Evolutionary conservation across 768 basidiomycete genomes (phyloP).

Genomic region (Hericium coralloides): DNA sequence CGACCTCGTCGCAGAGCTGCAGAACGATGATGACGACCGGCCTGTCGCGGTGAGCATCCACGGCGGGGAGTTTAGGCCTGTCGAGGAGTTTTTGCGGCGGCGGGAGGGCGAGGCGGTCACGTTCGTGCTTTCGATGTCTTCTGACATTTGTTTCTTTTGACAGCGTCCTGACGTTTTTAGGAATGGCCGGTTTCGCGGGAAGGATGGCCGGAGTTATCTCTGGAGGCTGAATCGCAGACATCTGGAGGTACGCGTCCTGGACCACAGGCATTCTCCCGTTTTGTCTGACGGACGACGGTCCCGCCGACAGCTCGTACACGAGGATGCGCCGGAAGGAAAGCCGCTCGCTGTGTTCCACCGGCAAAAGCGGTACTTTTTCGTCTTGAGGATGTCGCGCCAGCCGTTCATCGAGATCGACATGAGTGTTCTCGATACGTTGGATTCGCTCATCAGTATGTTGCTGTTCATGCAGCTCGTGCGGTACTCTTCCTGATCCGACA

Average conservation of each 20-base stretch:
- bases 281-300: not conserved
- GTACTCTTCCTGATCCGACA: not conserved
- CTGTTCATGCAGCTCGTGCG: not conserved
- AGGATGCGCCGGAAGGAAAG: constrained; percentile 19
- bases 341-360: constrained; percentile 27
- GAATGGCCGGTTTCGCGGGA: constrained; percentile 17
- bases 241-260: constrained; percentile 14
- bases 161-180: constrained; percentile 1
- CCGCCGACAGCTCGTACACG: constrained; percentile 21
- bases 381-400: constrained; percentile 26
- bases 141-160: not conserved
- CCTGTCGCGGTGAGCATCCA: constrained; percentile 23
- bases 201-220: constrained; percentile 21
- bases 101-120: constrained; percentile 10
- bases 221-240: constrained; percentile 17
- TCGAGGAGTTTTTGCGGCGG: constrained; percentile 24
- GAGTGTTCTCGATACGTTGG: constrained; percentile 24
- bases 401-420: constrained; percentile 29
- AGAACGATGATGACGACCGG: constrained; percentile 20
- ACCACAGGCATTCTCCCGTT: not conserved
- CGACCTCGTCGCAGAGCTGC: constrained; percentile 23
- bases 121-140: not conserved
- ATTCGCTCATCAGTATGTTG: constrained; percentile 27
- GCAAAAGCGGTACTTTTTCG: constrained; percentile 25
- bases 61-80: constrained; percentile 18